Evolutionary conservation across 2,329 filamentous ascomycete genomes (phyloP), one percentile per base, ranked within the genome.

Genomic region (Orbilia oligospora): DNA sequence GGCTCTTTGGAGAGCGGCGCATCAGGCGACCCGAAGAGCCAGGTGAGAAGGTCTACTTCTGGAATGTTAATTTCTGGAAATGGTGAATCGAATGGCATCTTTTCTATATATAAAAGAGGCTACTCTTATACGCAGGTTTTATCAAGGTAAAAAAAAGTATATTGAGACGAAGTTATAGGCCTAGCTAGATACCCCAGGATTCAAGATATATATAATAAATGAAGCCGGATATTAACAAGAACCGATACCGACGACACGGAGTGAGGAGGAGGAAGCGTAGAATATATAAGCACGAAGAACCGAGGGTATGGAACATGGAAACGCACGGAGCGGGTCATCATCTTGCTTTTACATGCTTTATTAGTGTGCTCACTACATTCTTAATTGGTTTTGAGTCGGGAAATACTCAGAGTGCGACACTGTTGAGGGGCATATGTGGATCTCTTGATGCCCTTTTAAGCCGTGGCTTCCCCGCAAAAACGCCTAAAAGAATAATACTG

Each of bases 21-120:
- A 20, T 79, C 77, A 14, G 80, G 76, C 9, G 80, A 80, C n/a
- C 38, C 79, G 64, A 82, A 82, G 12, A 82, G 51, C 64, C 73
- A 82, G 12, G 80, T 81, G 14, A 76, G 61, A 38, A 82, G 65
- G 30, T 81, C 80, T 8, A 76, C 76, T 41, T 68, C 55, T 0
- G 81, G 81, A n/a, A 81, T 76, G 9, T 80, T 66, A n/a, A 77
- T 61, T 14, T 55, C 30, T 46, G 49, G 48, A 16, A 77, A 71
- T 24, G 73, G 73, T 44, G 73, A 77, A 30, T 63, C 71, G 53
- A 77, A 77, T n/a, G 73, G 73, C 73, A 77, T 77, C 14, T 49
- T 63, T 44, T 30, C 27, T n/a, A n/a, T n/a, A n/a, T n/a, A n/a
- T n/a, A n/a, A n/a, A n/a, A 16, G 44, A 24, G 14, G 16, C 20